Conservation (phyloP, 176 grass and related monocot species). For the Hsuehochloa calcarea region DNA sequence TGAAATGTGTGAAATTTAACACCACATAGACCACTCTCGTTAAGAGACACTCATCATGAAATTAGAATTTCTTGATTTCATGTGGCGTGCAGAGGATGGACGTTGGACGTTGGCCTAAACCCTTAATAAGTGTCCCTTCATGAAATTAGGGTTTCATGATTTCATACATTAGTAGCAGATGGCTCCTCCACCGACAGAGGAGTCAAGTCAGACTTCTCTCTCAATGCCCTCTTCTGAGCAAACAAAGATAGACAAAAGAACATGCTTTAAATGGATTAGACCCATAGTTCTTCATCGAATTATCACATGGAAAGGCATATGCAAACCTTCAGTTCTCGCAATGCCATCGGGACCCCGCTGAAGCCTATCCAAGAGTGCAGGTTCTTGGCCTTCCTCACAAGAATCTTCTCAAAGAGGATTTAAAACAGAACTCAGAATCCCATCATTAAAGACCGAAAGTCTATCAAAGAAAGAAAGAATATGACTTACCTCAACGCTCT, state of each 20-base stretch:
- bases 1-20: too few species aligned
- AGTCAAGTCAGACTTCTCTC: constrained; percentile 36
- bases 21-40: too few species aligned
- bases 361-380: constrained; percentile 85
- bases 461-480: background rate
- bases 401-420: constrained; percentile 37
- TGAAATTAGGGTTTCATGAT: too few species aligned
- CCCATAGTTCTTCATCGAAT: background rate
- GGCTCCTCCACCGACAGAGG: constrained; percentile 19
- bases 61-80: too few species aligned
- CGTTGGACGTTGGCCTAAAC: too few species aligned
- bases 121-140: too few species aligned
- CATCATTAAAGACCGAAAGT: background rate
- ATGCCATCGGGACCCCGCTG: constrained; percentile 50
- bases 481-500: constrained; percentile 86
- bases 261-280: background rate
- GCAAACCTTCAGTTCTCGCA: constrained; percentile 72
- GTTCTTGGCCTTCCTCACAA: constrained; percentile 84
- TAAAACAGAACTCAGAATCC: background rate
- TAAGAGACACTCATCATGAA: too few species aligned
- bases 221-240: constrained; percentile 53
- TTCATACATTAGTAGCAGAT: constrained; percentile 26
- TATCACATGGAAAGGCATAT: background rate
- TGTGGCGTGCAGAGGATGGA: too few species aligned
- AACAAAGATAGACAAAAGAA: background rate